Percentiles rank a stretch among this genome's conserved stretches.
Evolutionary conservation across 2,329 filamentous ascomycete species (phyloP).

Genomic region (Phyllosticta citrichinensis): DNA sequence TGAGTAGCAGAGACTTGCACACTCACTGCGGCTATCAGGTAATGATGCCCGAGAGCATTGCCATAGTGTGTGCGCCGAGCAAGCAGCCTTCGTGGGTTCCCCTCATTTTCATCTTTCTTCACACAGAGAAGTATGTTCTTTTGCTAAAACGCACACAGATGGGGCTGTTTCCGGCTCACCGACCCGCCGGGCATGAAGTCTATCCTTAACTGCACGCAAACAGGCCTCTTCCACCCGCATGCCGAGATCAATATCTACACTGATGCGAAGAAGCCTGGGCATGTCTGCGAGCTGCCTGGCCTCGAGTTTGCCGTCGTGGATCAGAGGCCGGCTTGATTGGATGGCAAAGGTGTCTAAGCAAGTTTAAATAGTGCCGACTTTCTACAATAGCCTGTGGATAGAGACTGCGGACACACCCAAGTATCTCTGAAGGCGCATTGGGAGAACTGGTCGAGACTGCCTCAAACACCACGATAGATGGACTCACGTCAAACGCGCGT

Average conservation of each 20-base stretch:
- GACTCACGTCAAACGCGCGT: no score
- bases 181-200: constrained; percentile 82
- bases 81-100: constrained; percentile 60
- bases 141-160: constrained; percentile 39
- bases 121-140: not conserved
- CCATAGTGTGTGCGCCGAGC: constrained; percentile 87
- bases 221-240: constrained; percentile 77
- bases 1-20: constrained; percentile 88
- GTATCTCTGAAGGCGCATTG: no score
- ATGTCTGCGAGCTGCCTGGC: constrained; percentile 48
- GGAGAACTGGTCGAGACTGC: no score
- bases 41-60: constrained; percentile 93
- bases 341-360: not conserved
- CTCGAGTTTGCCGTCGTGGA: constrained; percentile 57
- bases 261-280: constrained; percentile 50
- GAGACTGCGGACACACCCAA: no score
- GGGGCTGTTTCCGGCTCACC: constrained; percentile 86
- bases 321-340: constrained; percentile 32
- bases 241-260: constrained; percentile 65
- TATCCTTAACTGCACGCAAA: constrained; percentile 69
- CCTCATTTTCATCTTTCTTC: not conserved
- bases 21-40: constrained; percentile 92
- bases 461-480: no score
- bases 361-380: no score
- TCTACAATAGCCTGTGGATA: no score